phyloP scores from a whole-genome alignment of 148 eudicot genomes.

The Rheum nobile region DNA sequence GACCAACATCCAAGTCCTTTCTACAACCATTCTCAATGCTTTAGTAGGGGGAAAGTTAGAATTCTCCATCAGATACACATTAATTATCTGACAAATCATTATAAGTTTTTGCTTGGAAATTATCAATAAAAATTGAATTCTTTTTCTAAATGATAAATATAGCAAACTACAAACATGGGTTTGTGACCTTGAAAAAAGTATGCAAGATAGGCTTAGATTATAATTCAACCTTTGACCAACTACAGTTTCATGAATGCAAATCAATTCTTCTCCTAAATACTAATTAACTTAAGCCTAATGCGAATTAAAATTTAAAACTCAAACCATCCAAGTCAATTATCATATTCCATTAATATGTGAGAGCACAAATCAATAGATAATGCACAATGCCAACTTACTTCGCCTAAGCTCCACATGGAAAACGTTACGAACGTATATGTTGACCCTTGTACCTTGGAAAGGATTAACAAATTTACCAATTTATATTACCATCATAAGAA shows the following conservation, averaged over 20 bases:
- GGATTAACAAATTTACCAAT: background rate
- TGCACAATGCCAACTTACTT: constrained; percentile 32
- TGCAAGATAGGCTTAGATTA: background rate
- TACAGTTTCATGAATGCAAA: background rate
- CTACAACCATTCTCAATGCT: background rate
- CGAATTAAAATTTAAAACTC: background rate
- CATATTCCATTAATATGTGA: background rate
- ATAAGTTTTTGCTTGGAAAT: background rate
- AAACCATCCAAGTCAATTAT: background rate
- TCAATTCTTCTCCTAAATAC: background rate
- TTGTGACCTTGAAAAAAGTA: background rate
- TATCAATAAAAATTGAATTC: background rate
- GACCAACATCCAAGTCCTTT: too few species aligned
- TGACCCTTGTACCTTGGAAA: constrained; percentile 47
- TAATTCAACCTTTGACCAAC: background rate
- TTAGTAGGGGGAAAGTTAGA: background rate
- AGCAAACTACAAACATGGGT: background rate
- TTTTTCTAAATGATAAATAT: background rate
- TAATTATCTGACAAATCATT: background rate
- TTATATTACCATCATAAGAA: background rate
- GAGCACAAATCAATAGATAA: background rate
- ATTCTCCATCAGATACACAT: background rate
- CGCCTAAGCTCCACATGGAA: constrained; percentile 63
- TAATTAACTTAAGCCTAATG: background rate
- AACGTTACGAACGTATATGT: constrained; percentile 65